Base-by-base conservation (phyloP, 768 basidiomycete species). In the Pleurotus salmoneostramineus region DNA sequence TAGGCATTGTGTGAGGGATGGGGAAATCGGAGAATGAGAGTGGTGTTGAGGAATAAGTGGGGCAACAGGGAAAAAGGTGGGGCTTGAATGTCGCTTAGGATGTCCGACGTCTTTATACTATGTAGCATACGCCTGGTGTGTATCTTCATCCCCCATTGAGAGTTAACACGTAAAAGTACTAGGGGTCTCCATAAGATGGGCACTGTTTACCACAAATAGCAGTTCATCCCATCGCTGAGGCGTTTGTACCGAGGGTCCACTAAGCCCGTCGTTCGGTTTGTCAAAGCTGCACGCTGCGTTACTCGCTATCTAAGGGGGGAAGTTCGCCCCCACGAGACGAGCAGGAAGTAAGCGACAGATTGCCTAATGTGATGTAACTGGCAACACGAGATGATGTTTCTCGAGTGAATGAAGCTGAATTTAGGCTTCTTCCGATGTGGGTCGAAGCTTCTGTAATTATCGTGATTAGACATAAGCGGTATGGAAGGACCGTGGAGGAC, bases 1-100 rank as follows among this genome's bases (percentile, higher is more conserved):
- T 66, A 40, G 66, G 64, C 67, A 69, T 72, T 57, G 42, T 57
- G 45, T n/a, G 27, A 43, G 8, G 35, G n/a, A 42, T 33, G 11
- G 40, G 15, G 17, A 17, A 43, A 7, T 21, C 5, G 36, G 17
- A 6, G 6, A 17, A 17, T 37, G 31, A 12, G 31, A 15, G 27
- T 40, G 17, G 21, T 10, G 52, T 55, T 11, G 10, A 34, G 17
- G 15, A 10, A n/a, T 3, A 8, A 10, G 37, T 40, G 10, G 37
- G 52, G 32, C 37, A 43, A 42, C 32, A 15, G 40, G 6, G 15
- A 52, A 35, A 35, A 31, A 58, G 35, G 31, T 36, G 42, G 57
- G 50, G 37, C 46, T 31, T 57, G 12, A 11, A 45, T 27, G 44
- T 45, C 47, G 45, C 10, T 47, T 31, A 12, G 12, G 21, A 6